phyloP scores from a whole-genome alignment of 495 filamentous ascomycete species.

The Chaetomium cochliodes region DNA sequence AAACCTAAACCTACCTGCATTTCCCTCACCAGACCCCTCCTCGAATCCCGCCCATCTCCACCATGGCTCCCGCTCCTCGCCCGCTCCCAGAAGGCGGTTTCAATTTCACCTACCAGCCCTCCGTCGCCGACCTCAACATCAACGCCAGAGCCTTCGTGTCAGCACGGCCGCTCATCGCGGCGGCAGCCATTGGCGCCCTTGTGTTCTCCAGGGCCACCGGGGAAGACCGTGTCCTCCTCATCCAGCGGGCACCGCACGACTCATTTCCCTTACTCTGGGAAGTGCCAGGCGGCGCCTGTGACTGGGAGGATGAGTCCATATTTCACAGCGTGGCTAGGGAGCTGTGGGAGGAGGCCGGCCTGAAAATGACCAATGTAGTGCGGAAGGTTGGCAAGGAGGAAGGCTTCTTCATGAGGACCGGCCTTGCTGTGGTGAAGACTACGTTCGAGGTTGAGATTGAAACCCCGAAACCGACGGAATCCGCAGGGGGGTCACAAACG shows the following conservation, averaged over 20 bases:
- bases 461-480: not conserved
- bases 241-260: conserved; percentile 54
- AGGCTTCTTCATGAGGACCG: conserved; percentile 42
- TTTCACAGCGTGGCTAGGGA: conserved; percentile 52
- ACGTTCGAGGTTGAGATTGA: conserved; percentile 39
- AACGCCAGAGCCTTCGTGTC: conserved; percentile 29
- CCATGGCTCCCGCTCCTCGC: conserved; percentile 18
- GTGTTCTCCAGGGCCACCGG: conserved; percentile 35
- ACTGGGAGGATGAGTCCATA: conserved; percentile 49
- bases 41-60: conserved; percentile 5
- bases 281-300: conserved; percentile 55
- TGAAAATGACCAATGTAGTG: conserved; percentile 41
- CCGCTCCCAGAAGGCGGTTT: conserved; percentile 25
- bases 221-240: conserved; percentile 42
- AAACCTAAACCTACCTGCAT: no score
- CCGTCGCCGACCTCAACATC: conserved; percentile 29
- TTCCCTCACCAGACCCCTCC: not conserved
- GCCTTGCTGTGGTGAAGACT: conserved; percentile 36
- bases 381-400: conserved; percentile 35
- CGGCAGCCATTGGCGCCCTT: conserved; percentile 37
- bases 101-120: conserved; percentile 31
- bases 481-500: not conserved
- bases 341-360: conserved; percentile 56
- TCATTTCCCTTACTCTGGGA: conserved; percentile 54
- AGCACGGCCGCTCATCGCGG: conserved; percentile 25